A percentile compares a stretch with the other conserved stretches of the same genome.
Conservation (phyloP, 768 basidiomycete species). For the Amanita pseudoporphyria region DNA sequence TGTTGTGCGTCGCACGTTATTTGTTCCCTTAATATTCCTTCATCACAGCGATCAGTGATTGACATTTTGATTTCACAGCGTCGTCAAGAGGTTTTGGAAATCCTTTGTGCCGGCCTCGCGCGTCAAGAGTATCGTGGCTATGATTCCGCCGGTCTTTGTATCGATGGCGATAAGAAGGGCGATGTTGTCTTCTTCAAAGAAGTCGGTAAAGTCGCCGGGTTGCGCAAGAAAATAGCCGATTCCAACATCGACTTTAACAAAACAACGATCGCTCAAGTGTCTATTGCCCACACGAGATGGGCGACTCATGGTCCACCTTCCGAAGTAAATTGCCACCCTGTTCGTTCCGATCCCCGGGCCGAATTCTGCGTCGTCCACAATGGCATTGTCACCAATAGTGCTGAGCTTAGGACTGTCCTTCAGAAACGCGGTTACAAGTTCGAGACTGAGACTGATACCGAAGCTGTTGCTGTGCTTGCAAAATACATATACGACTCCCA, state of each 20-base stretch:
- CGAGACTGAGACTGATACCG: slow-evolving; percentile 94
- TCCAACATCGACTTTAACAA: slow-evolving; percentile 67
- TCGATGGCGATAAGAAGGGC: slow-evolving; percentile 84
- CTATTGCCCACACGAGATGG: slow-evolving; percentile 99
- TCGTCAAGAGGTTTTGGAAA: slow-evolving; percentile 85
- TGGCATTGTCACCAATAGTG: slow-evolving; percentile 94
- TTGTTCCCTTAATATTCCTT: background rate
- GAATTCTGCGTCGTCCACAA: slow-evolving; percentile 98
- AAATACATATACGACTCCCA: slow-evolving; percentile 97
- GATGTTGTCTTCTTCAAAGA: slow-evolving; percentile 87
- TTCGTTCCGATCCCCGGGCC: slow-evolving; percentile 66
- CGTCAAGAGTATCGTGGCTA: slow-evolving; percentile 98
- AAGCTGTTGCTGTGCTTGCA: slow-evolving; percentile 90
- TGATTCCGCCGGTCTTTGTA: slow-evolving; percentile 84
- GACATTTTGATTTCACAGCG: slow-evolving; percentile 36
- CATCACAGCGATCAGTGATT: background rate
- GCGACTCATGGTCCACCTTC: slow-evolving; percentile 94
- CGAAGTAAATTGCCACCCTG: slow-evolving; percentile 88
- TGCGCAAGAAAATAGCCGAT: slow-evolving; percentile 80
- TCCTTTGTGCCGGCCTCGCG: slow-evolving; percentile 82
- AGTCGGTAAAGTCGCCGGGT: slow-evolving; percentile 92
- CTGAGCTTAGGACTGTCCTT: slow-evolving; percentile 82
- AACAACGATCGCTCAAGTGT: slow-evolving; percentile 77
- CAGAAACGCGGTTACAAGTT: slow-evolving; percentile 95
- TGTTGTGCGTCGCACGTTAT: background rate